phyloP scores from a whole-genome alignment of 805 yeast genomes.

The Ogataea saltuana region DNA sequence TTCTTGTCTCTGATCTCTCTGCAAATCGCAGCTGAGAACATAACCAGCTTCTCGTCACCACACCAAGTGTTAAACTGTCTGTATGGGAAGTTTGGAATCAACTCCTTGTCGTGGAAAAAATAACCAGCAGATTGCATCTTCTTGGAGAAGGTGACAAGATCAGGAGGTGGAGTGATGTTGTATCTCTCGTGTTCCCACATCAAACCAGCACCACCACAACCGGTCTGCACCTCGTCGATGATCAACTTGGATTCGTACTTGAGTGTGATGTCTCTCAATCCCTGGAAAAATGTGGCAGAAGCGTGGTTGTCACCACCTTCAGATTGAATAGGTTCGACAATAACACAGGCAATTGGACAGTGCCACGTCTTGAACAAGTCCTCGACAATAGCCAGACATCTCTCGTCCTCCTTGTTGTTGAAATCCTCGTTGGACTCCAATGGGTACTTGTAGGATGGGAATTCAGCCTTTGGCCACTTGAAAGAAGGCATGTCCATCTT shows the following conservation, averaged over 20 bases:
- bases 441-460: conserved; percentile 70
- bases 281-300: conserved; percentile 74
- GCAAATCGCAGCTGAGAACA: conserved; percentile 73
- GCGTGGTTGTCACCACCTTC: conserved; percentile 95
- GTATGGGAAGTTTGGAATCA: conserved; percentile 75
- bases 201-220: conserved; percentile 83
- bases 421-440: conserved; percentile 83
- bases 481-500: conserved; percentile 91
- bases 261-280: conserved; percentile 72
- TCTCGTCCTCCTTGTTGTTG: conserved; percentile 75
- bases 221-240: conserved; percentile 88
- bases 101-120: conserved; percentile 72
- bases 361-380: conserved; percentile 65
- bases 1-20: conserved; percentile 62
- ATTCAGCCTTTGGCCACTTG: conserved; percentile 96
- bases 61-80: conserved; percentile 95
- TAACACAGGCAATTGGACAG: conserved; percentile 81
- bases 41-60: conserved; percentile 83
- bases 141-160: conserved; percentile 83
- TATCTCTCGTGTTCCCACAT: conserved; percentile 91
- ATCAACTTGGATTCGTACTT: conserved; percentile 71
- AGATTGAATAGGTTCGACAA: conserved; percentile 89
- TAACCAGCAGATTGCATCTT: conserved; percentile 90
- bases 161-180: conserved; percentile 73
- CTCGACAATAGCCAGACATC: conserved; percentile 79